Conservation (phyloP, 345 rosid species). For the Psidium friedrichsthalianum region DNA sequence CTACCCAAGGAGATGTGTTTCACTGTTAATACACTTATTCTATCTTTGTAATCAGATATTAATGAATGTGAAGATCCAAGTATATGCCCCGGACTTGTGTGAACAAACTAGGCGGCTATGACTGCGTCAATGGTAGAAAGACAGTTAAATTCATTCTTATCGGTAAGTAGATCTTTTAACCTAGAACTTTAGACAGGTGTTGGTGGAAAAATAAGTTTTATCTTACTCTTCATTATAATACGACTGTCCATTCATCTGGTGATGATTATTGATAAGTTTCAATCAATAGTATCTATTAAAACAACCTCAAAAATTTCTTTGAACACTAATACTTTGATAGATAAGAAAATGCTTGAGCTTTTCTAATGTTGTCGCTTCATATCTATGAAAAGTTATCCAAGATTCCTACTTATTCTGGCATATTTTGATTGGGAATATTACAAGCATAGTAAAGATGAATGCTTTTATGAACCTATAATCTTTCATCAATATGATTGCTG, state of each 20-base stretch:
- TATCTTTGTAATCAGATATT: not conserved
- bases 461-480: not conserved
- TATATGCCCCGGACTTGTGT: not conserved
- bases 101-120: not conserved
- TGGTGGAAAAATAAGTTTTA: not conserved
- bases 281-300: not conserved
- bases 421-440: no score
- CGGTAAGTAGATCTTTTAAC: not conserved
- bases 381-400: no score
- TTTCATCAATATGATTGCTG: no score
- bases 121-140: not conserved
- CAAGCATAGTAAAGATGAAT: not conserved
- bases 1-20: not conserved
- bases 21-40: not conserved
- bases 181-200: not conserved
- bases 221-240: not conserved
- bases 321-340: not conserved
- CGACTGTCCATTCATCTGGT: not conserved
- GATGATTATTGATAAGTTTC: not conserved
- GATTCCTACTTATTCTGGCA: not conserved
- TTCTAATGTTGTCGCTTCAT: not conserved
- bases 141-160: not conserved
- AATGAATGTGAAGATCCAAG: not conserved
- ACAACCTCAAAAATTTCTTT: not conserved
- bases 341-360: no score